These are phyloP conservation scores for Isoetes taiwanensis DNA, from an alignment of 75 land plant species.

Conservation along the genomic window DNA sequence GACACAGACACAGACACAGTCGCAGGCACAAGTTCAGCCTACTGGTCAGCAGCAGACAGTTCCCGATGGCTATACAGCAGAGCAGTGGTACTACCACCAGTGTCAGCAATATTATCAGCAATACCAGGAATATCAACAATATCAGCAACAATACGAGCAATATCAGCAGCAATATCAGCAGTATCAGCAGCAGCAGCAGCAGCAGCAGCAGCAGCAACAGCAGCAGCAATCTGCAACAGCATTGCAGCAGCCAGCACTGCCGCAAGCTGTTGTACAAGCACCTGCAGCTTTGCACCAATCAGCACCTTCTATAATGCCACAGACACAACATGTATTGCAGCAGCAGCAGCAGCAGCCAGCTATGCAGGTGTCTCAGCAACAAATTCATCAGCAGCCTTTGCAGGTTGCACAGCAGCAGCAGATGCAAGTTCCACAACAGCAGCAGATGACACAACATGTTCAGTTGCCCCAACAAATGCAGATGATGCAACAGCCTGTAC, in stretches of 20 bases:
- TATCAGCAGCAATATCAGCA: conserved; percentile 38
- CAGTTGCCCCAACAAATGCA: no score
- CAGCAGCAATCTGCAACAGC: no score
- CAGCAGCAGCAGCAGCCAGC: conserved; percentile 13
- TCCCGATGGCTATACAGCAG: no score
- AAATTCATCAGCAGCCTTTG: conserved; percentile 22
- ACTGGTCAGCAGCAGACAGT: no score
- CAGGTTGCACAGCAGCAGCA: conserved; percentile 20
- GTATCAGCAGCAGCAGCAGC: conserved; percentile 14
- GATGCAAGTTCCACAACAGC: conserved; percentile 13
- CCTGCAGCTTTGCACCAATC: no score
- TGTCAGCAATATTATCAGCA: conserved; percentile 46
- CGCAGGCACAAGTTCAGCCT: no score
- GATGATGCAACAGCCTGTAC: conserved; percentile 9
- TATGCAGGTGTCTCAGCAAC: conserved; percentile 16
- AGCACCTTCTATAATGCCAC: no score
- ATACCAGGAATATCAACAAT: conserved; percentile 40
- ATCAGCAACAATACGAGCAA: conserved; percentile 40
- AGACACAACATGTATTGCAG: no score
- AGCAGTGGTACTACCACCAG: conserved; percentile 58
- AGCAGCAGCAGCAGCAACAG: conserved; percentile 18
- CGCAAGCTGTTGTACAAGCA: no score
- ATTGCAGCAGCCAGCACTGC: no score
- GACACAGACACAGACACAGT: no score
- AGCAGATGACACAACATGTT: no score